Base-by-base conservation (phyloP, 2,329 filamentous ascomycete genomes). In the Boeremia exigua region DNA sequence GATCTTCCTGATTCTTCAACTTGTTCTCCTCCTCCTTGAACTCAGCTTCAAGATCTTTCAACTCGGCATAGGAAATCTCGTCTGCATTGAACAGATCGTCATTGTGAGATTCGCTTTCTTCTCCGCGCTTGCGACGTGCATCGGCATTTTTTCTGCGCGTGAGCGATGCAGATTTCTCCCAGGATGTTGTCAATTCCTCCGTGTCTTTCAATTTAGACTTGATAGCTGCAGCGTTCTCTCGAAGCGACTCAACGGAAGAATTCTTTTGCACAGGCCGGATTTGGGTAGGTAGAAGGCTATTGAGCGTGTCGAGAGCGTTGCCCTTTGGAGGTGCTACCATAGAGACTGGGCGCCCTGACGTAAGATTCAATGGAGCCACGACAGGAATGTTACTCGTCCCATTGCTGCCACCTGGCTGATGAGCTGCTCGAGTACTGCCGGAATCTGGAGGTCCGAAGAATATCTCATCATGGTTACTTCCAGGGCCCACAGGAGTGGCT, bases 41-140 rank as follows among this genome's bases (percentile, higher is more conserved):
- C 28, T 84, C 81, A 44, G 82, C 78, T 63, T 86, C 83, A 9
- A 85, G 72, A 14, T 76, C 76, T 33, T 79, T 80, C 61, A 86
- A 83, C 44, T 85, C 82, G 11, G 82, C 81, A 66, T 86, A 85
- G 0, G 81, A 82, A 39, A 86, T 84, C 60, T 84, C 80, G 50
- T 84, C 79, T 44, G 78, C 78, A 59, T 85, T 81, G 71, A 84
- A 86, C 1, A 85, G 73, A 1, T 77, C 75, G 59, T 85, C 81
- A 29, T 83, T 82, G 43, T 78, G 76, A n/a, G 71, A 72, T 61
- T 85, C 82, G 2, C 78, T 81, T 58, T 82, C 79, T 50, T 82
- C 79, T 65, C 83, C 80, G 12, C 83, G 80, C 48, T 70, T 70
- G 54, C 76, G 75, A 4, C 82, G 80, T 34, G 82, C 80, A 25